Percentiles rank a stretch among this genome's conserved stretches.
phyloP scores from a whole-genome alignment of 2,329 filamentous ascomycete genomes.

The Aureobasidium subglaciale region DNA sequence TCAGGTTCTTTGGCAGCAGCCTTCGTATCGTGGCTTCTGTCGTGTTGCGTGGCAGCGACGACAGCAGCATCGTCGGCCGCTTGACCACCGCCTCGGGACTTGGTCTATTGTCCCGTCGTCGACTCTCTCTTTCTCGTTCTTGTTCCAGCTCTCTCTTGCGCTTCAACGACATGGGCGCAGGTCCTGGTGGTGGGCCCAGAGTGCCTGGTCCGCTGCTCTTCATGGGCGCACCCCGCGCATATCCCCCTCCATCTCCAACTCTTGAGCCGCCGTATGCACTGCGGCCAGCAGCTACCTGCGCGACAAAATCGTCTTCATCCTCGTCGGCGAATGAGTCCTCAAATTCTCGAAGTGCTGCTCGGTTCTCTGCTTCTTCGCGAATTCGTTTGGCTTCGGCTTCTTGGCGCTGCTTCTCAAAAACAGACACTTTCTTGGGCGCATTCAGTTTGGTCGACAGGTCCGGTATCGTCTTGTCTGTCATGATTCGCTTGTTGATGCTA shows the following conservation, averaged over 20 bases:
- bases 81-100: conserved; percentile 16
- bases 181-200: conserved; percentile 36
- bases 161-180: conserved; percentile 27
- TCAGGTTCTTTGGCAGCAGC: conserved; percentile 48
- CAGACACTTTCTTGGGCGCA: conserved; percentile 73
- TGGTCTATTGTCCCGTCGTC: background rate
- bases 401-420: conserved; percentile 81
- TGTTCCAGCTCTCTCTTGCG: conserved; percentile 27
- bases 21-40: conserved; percentile 44
- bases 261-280: conserved; percentile 20
- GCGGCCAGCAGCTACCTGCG: conserved; percentile 26
- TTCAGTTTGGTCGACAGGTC: conserved; percentile 48
- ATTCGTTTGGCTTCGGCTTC: conserved; percentile 83
- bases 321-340: conserved; percentile 68
- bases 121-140: conserved; percentile 1
- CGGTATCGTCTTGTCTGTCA: conserved; percentile 10
- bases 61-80: conserved; percentile 46
- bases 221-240: conserved; percentile 26
- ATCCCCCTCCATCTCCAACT: conserved; percentile 1
- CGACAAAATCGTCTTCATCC: conserved; percentile 21
- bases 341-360: conserved; percentile 80
- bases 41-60: conserved; percentile 46
- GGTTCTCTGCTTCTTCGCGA: conserved; percentile 79
- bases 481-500: background rate
- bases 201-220: conserved; percentile 44